Evolutionary conservation across 2,329 filamentous ascomycete genomes (phyloP), one percentile per base, ranked within the genome.

Genomic region (Venturia asperata): DNA sequence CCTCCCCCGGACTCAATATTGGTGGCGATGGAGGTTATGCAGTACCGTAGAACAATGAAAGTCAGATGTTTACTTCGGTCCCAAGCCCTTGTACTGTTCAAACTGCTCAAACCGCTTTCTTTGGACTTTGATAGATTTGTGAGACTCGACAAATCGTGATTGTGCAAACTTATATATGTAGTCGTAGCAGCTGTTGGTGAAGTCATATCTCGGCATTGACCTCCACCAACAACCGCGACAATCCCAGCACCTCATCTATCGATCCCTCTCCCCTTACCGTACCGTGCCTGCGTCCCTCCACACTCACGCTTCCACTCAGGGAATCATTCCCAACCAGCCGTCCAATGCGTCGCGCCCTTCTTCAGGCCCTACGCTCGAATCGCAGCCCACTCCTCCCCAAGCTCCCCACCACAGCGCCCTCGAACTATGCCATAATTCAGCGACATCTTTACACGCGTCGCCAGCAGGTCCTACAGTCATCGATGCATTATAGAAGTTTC

Each of bases 401-500:
- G 74, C 76, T 87, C 69, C 72, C 80, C 70, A 84, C 34, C 49
- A 47, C 19, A 9, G 39, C 64, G 11, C 21, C 47, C 45, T 60
- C 63, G 15, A 45, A 34, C 63, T 55, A 64, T 66, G 63, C 65
- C 21, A 21, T 64, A 27, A 61, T 19, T 10, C 24, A 27, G 42
- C 65, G 47, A 19, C 27, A 45, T 19, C 21, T 41, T 10, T 65
- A 39, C 13, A 34, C 61, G 19, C 61, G 19, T n/a, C 64, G 61
- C 7, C 43, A 15, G 11, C 41, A 34, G 41, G 39, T 84, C 65
- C 78, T 89, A 65, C 83, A 80, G 69, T 87, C 87, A 70, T 89
- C 88, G 70, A 92, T 93, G 89, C 88, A 89, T 76, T 77, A 88
- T 72, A 87, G 89, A 68, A 83, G 86, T 70, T 80, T 89, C 69